Evolutionary conservation across 2,329 filamentous ascomycete species (phyloP).

Genomic region (Aschersonia sp.): DNA sequence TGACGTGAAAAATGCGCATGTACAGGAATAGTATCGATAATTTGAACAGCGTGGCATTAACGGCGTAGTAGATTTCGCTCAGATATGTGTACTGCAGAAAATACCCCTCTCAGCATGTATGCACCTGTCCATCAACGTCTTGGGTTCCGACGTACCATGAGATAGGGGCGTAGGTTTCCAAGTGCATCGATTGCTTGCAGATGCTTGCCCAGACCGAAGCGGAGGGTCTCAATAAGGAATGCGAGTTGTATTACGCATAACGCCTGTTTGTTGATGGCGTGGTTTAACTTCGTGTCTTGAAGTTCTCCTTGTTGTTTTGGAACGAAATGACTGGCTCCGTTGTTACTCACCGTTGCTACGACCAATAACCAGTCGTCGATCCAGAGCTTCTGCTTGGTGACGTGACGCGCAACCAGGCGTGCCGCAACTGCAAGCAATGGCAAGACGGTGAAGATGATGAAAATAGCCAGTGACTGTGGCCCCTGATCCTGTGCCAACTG

Average conservation of each 20-base stretch:
- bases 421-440: neutral
- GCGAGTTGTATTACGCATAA: neutral
- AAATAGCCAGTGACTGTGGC: neutral
- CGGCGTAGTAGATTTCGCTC: neutral
- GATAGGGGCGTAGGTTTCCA: neutral
- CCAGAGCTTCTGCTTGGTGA: neutral
- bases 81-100: neutral
- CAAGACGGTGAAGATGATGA: neutral
- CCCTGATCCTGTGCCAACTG: neutral
- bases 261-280: neutral
- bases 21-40: neutral
- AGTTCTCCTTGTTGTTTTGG: too few species aligned
- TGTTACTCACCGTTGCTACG: neutral
- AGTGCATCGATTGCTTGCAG: neutral
- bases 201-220: neutral
- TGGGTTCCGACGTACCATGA: neutral
- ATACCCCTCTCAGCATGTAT: neutral
- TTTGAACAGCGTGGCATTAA: neutral
- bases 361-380: neutral
- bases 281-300: too few species aligned
- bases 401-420: neutral
- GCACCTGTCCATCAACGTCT: neutral
- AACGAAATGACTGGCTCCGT: too few species aligned
- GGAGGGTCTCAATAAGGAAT: neutral
- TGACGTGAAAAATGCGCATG: neutral